These are phyloP conservation scores for Fabrea salina DNA, from an alignment of 169 alveolate species.

Conservation along the genomic window DNA sequence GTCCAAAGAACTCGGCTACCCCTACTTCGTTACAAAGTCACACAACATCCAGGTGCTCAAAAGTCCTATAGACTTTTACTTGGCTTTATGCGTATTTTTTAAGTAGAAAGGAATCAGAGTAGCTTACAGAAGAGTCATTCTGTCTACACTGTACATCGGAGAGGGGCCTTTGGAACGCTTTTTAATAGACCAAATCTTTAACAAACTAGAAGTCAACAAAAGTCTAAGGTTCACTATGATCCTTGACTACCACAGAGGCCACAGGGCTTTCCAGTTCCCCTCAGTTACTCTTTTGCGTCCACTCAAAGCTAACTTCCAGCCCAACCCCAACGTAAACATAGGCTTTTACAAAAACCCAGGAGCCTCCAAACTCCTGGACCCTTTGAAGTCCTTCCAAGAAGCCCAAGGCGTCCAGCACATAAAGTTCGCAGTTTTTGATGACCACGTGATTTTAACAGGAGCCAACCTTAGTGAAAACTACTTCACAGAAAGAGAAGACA, in stretches of 20 bases:
- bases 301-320: constrained; percentile 17
- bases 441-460: constrained; percentile 57
- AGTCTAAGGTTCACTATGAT: constrained; percentile 26
- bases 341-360: constrained; percentile 51
- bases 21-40: neutral
- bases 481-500: constrained; percentile 64
- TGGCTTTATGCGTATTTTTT: constrained; percentile 41
- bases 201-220: constrained; percentile 35
- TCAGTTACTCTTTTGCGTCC: neutral
- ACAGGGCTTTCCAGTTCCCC: constrained; percentile 8
- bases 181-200: constrained; percentile 38
- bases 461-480: constrained; percentile 59
- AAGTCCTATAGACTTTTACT: constrained; percentile 52
- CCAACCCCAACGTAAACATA: constrained; percentile 35
- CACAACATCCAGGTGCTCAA: constrained; percentile 41
- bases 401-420: constrained; percentile 63
- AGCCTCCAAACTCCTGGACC: constrained; percentile 13
- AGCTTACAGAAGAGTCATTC: constrained; percentile 37
- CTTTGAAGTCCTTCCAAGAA: constrained; percentile 33
- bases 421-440: constrained; percentile 62
- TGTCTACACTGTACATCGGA: constrained; percentile 54
- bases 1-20: constrained; percentile 13
- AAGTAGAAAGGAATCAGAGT: constrained; percentile 30
- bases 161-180: constrained; percentile 56
- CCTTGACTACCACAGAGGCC: constrained; percentile 60